phyloP scores from a whole-genome alignment of 768 basidiomycete species.

The Pisolithus marmoratus region DNA sequence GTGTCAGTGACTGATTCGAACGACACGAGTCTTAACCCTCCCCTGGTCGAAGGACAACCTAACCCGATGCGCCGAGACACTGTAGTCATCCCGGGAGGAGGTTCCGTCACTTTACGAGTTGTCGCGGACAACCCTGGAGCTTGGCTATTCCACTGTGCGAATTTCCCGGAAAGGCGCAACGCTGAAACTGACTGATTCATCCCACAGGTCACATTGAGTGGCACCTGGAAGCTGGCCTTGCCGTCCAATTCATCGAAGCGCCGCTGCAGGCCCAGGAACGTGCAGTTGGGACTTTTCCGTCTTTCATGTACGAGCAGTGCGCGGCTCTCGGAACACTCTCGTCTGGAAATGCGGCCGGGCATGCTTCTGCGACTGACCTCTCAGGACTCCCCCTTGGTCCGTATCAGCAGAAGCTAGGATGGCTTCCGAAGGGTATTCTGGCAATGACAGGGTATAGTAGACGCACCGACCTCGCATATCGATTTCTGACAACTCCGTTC shows the following conservation, averaged over 20 bases:
- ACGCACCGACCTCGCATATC: not conserved
- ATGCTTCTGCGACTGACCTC: conserved; percentile 63
- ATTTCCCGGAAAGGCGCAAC: not conserved
- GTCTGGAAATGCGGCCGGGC: conserved; percentile 87
- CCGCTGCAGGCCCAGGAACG: conserved; percentile 63
- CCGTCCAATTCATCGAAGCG: conserved; percentile 79
- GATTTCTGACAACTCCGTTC: conserved; percentile 17
- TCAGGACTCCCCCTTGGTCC: conserved; percentile 61
- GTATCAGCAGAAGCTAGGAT: conserved; percentile 65
- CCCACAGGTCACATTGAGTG: conserved; percentile 73
- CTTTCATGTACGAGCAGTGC: conserved; percentile 68
- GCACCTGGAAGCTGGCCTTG: conserved; percentile 83
- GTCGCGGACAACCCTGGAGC: conserved; percentile 90
- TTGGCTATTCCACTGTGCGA: conserved; percentile 80
- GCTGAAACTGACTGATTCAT: not conserved
- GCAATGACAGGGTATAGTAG: conserved; percentile 66
- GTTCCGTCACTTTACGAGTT: conserved; percentile 69
- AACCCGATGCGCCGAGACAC: conserved; percentile 96
- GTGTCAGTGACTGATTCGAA: conserved; percentile 63
- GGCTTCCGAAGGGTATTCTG: conserved; percentile 66
- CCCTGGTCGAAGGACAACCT: conserved; percentile 64
- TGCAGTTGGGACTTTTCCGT: conserved; percentile 42
- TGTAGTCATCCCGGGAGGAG: conserved; percentile 62
- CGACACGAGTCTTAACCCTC: conserved; percentile 77
- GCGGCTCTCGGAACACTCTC: conserved; percentile 46